Evolutionary conservation across 768 basidiomycete species (phyloP).

Genomic region (Punctularia strigosozonata): DNA sequence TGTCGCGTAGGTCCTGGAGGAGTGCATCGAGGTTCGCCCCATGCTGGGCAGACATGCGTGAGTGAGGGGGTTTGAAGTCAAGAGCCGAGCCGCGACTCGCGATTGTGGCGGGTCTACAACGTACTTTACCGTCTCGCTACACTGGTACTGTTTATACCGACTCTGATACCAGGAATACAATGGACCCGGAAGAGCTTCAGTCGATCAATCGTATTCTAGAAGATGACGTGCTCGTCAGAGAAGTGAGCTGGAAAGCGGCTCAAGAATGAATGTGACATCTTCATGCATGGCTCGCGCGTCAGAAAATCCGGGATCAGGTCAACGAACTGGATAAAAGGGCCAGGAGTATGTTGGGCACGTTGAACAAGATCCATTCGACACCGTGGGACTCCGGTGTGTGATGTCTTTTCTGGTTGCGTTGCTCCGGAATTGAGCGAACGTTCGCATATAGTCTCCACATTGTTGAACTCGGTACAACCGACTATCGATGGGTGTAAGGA

Average conservation of each 20-base stretch:
- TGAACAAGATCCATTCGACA: slow-evolving; percentile 77
- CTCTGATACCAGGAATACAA: slow-evolving; percentile 14
- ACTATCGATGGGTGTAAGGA: slow-evolving; percentile 43
- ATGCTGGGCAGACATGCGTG: background rate
- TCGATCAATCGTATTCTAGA: slow-evolving; percentile 50
- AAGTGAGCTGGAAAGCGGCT: slow-evolving; percentile 29
- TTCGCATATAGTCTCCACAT: slow-evolving; percentile 35
- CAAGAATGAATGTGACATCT: slow-evolving; percentile 1
- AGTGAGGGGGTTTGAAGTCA: background rate
- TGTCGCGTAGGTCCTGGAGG: slow-evolving; percentile 46
- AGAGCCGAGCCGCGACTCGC: too few relatives aligned
- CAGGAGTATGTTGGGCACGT: slow-evolving; percentile 56
- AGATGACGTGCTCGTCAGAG: slow-evolving; percentile 48
- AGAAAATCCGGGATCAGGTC: slow-evolving; percentile 78
- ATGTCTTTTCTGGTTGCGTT: background rate
- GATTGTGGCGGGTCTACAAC: too few relatives aligned
- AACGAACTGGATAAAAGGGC: slow-evolving; percentile 65
- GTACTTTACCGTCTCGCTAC: too few relatives aligned
- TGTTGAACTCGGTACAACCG: slow-evolving; percentile 47
- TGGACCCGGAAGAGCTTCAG: slow-evolving; percentile 47
- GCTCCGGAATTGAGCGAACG: too few relatives aligned
- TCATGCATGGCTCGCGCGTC: slow-evolving; percentile 6
- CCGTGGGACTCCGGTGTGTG: slow-evolving; percentile 42
- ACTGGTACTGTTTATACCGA: background rate
- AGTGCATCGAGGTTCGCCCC: too few relatives aligned